Evolutionary conservation across 192 early-diverging fungal species (phyloP).

Genomic region (Geranomyces variabilis): DNA sequence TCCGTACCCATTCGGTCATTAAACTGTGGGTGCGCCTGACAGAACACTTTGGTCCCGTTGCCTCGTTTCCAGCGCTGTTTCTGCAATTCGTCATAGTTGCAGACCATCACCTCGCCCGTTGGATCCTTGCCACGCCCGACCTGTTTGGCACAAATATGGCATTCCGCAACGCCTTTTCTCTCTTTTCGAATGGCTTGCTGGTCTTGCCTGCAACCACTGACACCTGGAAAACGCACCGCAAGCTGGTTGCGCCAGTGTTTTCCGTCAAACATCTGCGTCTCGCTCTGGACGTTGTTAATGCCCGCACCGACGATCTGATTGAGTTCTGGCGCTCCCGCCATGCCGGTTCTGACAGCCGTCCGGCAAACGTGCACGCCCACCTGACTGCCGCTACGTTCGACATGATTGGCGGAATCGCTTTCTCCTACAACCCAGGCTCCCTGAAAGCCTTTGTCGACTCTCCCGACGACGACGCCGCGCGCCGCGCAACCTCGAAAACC

Average conservation of each 20-base stretch:
- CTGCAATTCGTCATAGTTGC: not conserved
- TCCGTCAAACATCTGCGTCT: conserved; percentile 38
- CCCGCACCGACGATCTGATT: conserved; percentile 22
- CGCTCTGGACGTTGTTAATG: not conserved
- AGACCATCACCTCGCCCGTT: not conserved
- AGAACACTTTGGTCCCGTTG: not conserved
- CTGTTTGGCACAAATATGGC: not conserved
- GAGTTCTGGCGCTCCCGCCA: conserved; percentile 28
- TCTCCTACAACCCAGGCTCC: not conserved
- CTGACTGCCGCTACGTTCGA: conserved; percentile 6
- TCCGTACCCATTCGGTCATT: not conserved
- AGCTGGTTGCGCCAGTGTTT: conserved; percentile 51
- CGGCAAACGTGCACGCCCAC: conserved; percentile 10
- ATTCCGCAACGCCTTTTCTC: not conserved
- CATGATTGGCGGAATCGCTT: conserved; percentile 12
- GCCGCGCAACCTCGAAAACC: not conserved
- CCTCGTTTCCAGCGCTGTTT: not conserved
- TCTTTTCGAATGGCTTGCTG: not conserved
- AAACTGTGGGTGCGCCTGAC: not conserved
- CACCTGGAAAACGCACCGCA: conserved; percentile 49
- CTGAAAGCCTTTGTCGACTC: not conserved
- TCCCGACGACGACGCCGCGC: not conserved
- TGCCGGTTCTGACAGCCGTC: conserved; percentile 6
- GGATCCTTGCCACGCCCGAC: conserved; percentile 9
- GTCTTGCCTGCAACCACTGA: conserved; percentile 16